Evolutionary conservation across 2,329 filamentous ascomycete genomes (phyloP), one percentile per base, ranked within the genome.

Genomic region (Aureobasidium leucospermi): DNA sequence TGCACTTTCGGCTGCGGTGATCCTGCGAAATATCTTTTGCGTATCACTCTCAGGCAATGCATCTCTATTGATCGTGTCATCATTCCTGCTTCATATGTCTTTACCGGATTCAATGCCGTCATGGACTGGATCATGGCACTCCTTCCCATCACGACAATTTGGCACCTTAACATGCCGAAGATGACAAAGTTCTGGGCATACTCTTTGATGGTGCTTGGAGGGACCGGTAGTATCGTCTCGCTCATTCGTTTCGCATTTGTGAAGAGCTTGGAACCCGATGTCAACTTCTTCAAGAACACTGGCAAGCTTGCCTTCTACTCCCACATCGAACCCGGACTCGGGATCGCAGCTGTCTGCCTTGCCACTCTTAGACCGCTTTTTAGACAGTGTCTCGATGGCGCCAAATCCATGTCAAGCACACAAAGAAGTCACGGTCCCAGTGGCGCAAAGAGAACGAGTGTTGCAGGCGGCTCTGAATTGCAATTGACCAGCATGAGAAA

Each of bases 301-400:
- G 60, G 53, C 16, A 52, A 62, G 31, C 53, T 63, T 31, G 56
- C 59, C 6, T 55, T 65, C 39, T 64, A 61, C 43, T 60, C 55
- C 28, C 55, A 45, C 11, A 60, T 63, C 39, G 67, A 68, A 43
- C 61, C 59, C 16, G 64, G 63, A 36, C 56, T 68, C 10, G 65
- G 65, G 13, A 61, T 68, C 4, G 60, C 61, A 28, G 67, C 66
- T 32, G 58, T 63, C 2, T 65, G 61, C 6, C 29, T 65, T 19
- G 57, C 63, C 13, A 61, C 65, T 5, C 61, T 66, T 11, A 61
- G 66, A 11, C 64, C 66, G 1, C 49, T 68, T 2, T 64, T 67
- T 57, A 61, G 32, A n/a, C 46, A 49, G 19, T 49, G 46, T 36
- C 4, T 49, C 5, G 31, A 49, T 4, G 31, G 46, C 4, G 46